Evolutionary conservation across 2,329 filamentous ascomycete species (phyloP).

Genomic region (Aspergillus flavus): DNA sequence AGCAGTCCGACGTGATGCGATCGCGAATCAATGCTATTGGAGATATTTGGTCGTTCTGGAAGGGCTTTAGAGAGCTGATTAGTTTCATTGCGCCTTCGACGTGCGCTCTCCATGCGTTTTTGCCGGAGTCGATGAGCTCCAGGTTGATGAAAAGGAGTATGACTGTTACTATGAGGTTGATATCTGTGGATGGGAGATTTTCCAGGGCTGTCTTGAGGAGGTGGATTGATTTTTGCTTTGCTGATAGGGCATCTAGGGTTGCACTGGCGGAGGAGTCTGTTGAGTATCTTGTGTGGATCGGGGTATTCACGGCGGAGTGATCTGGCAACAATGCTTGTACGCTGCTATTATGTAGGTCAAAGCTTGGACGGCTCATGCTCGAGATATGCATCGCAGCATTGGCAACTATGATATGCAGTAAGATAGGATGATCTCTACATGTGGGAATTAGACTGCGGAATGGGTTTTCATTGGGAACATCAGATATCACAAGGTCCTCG

Average conservation of each 20-base stretch:
- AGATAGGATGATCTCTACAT: not conserved
- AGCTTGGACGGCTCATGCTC: not conserved
- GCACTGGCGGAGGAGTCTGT: not conserved
- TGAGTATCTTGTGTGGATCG: too few species aligned
- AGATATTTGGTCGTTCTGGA: not conserved
- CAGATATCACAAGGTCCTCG: not conserved
- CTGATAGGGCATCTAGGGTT: not conserved
- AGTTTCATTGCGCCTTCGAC: constrained; percentile 6
- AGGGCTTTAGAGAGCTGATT: not conserved
- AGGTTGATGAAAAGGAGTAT: not conserved
- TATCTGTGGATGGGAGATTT: not conserved
- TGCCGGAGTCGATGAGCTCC: not conserved
- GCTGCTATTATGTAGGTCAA: not conserved
- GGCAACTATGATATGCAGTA: not conserved
- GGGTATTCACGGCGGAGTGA: too few species aligned
- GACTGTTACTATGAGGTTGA: not conserved
- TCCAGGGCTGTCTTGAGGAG: not conserved
- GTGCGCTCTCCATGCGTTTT: constrained; percentile 7
- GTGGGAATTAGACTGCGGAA: not conserved
- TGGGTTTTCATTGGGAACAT: not conserved
- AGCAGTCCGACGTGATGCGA: not conserved
- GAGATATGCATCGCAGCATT: constrained; percentile 2
- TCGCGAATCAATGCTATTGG: not conserved
- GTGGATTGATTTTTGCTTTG: not conserved
- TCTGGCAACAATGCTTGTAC: fast-evolving